Evolutionary conservation across 1,284 basidiomycete genomes (phyloP).

Genomic region (Inonotus hispidus): DNA sequence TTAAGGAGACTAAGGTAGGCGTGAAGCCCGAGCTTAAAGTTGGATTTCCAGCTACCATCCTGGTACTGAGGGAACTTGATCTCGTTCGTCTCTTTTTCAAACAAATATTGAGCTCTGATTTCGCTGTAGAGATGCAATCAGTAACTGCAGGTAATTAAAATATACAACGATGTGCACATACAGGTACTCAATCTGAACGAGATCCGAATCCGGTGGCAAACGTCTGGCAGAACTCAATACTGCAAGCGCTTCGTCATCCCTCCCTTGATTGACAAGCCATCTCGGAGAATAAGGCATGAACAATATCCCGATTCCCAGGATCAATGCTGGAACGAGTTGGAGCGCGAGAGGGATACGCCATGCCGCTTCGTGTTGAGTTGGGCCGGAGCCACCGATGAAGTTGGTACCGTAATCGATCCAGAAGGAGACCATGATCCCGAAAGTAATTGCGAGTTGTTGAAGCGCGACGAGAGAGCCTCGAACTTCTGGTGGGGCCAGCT

Average conservation of each 20-base stretch:
- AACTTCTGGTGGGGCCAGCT: conserved; percentile 77
- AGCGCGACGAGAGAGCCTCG: conserved; percentile 78
- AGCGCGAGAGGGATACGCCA: conserved; percentile 76
- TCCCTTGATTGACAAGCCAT: conserved; percentile 68
- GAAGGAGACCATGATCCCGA: conserved; percentile 67
- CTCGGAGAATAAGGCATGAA: conserved; percentile 72
- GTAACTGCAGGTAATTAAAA: neutral
- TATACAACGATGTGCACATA: conserved; percentile 22
- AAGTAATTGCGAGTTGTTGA: conserved; percentile 77
- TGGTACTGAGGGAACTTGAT: conserved; percentile 59
- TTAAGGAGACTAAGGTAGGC: conserved; percentile 52
- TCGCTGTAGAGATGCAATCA: conserved; percentile 38
- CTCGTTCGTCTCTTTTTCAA: conserved; percentile 59
- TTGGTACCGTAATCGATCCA: conserved; percentile 80
- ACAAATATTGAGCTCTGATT: conserved; percentile 72
- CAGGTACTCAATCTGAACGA: conserved; percentile 77
- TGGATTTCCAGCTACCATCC: conserved; percentile 50
- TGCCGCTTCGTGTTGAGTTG: conserved; percentile 53
- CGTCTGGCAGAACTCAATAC: conserved; percentile 60
- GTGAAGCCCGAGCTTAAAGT: conserved; percentile 56
- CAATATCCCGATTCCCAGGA: conserved; percentile 58
- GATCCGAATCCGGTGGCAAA: conserved; percentile 50
- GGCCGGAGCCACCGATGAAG: conserved; percentile 60
- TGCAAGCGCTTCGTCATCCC: conserved; percentile 66
- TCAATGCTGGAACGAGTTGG: conserved; percentile 68